Evolutionary conservation across 1,139 yeast genomes (phyloP).

Genomic region (Meyerozyma sp.): DNA sequence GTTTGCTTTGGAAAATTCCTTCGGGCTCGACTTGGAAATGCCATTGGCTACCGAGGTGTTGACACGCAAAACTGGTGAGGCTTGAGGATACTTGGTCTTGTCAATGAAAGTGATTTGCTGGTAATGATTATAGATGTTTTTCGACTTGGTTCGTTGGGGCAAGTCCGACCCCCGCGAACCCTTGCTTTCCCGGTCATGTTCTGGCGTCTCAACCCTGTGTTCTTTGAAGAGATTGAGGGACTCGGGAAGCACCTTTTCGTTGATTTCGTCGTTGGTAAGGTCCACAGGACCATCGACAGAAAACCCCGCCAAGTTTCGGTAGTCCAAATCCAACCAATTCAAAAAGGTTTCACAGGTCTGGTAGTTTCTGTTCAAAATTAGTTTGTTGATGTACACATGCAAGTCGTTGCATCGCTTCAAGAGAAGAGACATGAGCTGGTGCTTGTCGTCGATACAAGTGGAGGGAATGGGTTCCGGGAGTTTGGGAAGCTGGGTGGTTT

Average conservation of each 20-base stretch:
- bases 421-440: slow-evolving; percentile 12
- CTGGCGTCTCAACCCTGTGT: slow-evolving; percentile 5
- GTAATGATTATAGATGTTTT: slow-evolving; percentile 18
- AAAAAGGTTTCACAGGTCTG: slow-evolving; percentile 22
- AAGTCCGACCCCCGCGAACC: slow-evolving; percentile 4
- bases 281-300: slow-evolving; percentile 4
- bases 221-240: slow-evolving; percentile 12
- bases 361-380: slow-evolving; percentile 20
- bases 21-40: not conserved
- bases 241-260: slow-evolving; percentile 12
- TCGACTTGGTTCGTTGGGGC: slow-evolving; percentile 13
- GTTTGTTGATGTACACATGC: slow-evolving; percentile 27
- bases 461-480: slow-evolving; percentile 40
- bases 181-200: slow-evolving; percentile 4
- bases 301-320: slow-evolving; percentile 9
- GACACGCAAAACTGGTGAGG: not conserved
- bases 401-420: slow-evolving; percentile 29
- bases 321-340: slow-evolving; percentile 27
- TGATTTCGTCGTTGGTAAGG: slow-evolving; percentile 11
- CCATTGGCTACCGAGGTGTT: not conserved
- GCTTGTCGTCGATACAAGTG: slow-evolving; percentile 10
- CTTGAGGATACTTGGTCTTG: not conserved
- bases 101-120: slow-evolving; percentile 10
- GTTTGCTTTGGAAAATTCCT: not conserved
- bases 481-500: slow-evolving; percentile 26